These are phyloP conservation scores for Clonostachys rosea DNA, from an alignment of 2,329 filamentous ascomycete species.

Conservation along the genomic window DNA sequence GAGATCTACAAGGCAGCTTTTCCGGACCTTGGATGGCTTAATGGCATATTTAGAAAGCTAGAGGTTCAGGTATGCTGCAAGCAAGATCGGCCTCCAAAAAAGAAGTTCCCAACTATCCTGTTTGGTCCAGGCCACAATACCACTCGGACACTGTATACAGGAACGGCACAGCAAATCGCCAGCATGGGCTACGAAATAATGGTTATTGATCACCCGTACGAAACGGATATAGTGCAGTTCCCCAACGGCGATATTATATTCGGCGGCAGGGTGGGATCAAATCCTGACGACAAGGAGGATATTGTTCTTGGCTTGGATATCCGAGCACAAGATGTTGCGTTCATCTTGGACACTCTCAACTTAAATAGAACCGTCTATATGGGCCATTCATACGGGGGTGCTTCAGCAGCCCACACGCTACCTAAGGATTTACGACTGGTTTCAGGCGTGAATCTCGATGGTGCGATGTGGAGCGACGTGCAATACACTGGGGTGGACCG, in stretches of 20 bases:
- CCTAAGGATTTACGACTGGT: slow-evolving; percentile 20
- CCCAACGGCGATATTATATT: slow-evolving; percentile 29
- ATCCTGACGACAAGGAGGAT: slow-evolving; percentile 4
- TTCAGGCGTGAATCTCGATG: slow-evolving; percentile 34
- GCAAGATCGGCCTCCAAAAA: slow-evolving; percentile 6
- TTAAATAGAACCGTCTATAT: slow-evolving; percentile 12
- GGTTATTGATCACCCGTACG: slow-evolving; percentile 43
- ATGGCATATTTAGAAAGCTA: slow-evolving; percentile 6
- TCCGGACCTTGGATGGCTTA: slow-evolving; percentile 8
- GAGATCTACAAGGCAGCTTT: slow-evolving; percentile 8
- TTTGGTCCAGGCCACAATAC: slow-evolving; percentile 39
- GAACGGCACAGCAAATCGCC: slow-evolving; percentile 36
- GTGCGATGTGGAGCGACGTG: slow-evolving; percentile 21
- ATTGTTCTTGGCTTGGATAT: slow-evolving; percentile 16
- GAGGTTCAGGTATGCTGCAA: slow-evolving; percentile 14
- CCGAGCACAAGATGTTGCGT: slow-evolving; percentile 26
- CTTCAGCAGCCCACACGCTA: slow-evolving; percentile 24
- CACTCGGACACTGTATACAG: slow-evolving; percentile 34
- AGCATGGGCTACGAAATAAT: slow-evolving; percentile 39
- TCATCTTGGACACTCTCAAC: slow-evolving; percentile 25
- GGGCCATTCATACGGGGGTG: slow-evolving; percentile 33
- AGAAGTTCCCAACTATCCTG: slow-evolving; percentile 20
- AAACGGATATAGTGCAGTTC: slow-evolving; percentile 38
- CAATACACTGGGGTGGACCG: slow-evolving; percentile 14
- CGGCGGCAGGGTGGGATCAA: slow-evolving; percentile 9